Conservation (phyloP, 352 stramenopile species). For the Pythium dissotocum region DNA sequence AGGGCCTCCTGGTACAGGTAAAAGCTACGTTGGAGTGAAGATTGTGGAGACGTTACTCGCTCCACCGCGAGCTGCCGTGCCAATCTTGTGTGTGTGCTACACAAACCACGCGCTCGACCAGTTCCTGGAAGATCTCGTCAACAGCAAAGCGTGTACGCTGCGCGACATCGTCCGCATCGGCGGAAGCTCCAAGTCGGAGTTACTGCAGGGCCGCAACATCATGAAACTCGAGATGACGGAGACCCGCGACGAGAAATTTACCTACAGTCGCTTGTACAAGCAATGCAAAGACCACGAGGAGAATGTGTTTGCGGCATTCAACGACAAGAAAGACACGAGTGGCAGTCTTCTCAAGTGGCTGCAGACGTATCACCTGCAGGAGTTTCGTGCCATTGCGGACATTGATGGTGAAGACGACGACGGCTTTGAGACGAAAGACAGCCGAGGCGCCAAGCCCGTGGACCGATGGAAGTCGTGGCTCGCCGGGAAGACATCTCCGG, state of each 20-base stretch:
- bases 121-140: conserved; percentile 84
- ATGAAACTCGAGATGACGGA: not conserved
- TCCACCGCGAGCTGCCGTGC: conserved; percentile 22
- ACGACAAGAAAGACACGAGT: not conserved
- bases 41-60: conserved; percentile 70
- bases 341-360: conserved; percentile 1
- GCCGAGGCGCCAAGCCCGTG: not conserved
- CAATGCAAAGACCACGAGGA: conserved; percentile 39
- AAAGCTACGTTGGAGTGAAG: conserved; percentile 83
- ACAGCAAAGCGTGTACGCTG: conserved; percentile 34
- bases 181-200: conserved; percentile 55
- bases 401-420: not conserved
- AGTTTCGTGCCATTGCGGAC: not conserved
- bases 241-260: conserved; percentile 10
- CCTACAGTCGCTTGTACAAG: conserved; percentile 8
- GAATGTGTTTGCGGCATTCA: not conserved
- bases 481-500: not conserved
- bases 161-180: conserved; percentile 73
- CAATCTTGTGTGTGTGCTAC: conserved; percentile 87
- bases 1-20: conserved; percentile 78
- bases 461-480: conserved; percentile 4
- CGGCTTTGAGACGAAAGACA: conserved; percentile 3
- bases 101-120: conserved; percentile 92
- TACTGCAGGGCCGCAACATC: conserved; percentile 26
- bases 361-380: conserved; percentile 16